A percentile compares a stretch with the other conserved stretches of the same genome.
phyloP scores from a whole-genome alignment of 1,284 basidiomycete genomes.

The Taiwanofungus camphoratus region DNA sequence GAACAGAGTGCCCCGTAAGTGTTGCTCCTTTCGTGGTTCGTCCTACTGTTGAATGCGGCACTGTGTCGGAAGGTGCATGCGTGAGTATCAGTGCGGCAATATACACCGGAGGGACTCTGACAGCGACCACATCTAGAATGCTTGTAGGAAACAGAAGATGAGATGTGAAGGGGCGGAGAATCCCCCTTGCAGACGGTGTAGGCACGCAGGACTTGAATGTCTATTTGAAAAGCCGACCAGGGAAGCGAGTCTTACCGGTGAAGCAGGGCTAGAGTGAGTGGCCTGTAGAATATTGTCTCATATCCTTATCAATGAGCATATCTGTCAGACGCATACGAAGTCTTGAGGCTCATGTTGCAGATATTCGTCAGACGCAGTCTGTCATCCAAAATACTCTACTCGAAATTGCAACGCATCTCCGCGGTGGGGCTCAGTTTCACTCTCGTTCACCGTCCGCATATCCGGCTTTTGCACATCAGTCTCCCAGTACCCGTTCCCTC shows the following conservation, averaged over 20 bases:
- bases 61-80: conserved; percentile 57
- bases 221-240: conserved; percentile 86
- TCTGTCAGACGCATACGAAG: conserved; percentile 72
- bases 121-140: conserved; percentile 48
- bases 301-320: conserved; percentile 12
- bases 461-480: conserved; percentile 52
- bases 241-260: conserved; percentile 78
- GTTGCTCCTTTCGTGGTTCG: not conserved
- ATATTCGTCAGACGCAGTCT: conserved; percentile 63
- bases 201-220: conserved; percentile 79
- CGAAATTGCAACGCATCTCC: conserved; percentile 68
- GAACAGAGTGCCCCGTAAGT: conserved; percentile 78
- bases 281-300: conserved; percentile 6
- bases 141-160: conserved; percentile 84
- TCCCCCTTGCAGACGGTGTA: conserved; percentile 85
- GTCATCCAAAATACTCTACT: conserved; percentile 72
- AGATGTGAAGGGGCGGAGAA: conserved; percentile 87
- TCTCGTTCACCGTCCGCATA: conserved; percentile 60
- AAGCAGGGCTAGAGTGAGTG: conserved; percentile 84
- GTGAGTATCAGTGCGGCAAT: conserved; percentile 38
- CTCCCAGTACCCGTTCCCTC: conserved; percentile 53
- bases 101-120: not conserved
- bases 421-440: conserved; percentile 38
- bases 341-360: conserved; percentile 77
- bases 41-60: not conserved